phyloP scores from a whole-genome alignment of 768 basidiomycete species.

The Suillus variegatus region DNA sequence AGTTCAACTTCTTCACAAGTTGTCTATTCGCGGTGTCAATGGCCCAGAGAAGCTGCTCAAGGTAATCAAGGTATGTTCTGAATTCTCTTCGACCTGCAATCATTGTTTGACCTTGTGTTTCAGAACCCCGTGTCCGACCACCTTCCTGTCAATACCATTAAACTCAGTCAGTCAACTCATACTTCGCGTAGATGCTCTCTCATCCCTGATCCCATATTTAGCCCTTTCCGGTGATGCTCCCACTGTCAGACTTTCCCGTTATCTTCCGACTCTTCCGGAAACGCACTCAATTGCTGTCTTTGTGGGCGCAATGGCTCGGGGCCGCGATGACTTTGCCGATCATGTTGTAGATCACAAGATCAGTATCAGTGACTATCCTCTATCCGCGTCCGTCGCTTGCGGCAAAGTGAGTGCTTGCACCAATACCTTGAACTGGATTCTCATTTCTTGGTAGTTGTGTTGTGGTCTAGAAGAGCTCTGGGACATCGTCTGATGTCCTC shows the following conservation, averaged over 20 bases:
- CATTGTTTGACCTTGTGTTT: constrained; percentile 7
- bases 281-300: constrained; percentile 93
- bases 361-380: constrained; percentile 89
- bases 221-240: constrained; percentile 92
- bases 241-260: constrained; percentile 76
- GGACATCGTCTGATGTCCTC: constrained; percentile 72
- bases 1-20: constrained; percentile 97
- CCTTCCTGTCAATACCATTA: constrained; percentile 92
- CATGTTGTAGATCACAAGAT: constrained; percentile 95
- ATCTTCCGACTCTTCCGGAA: constrained; percentile 81
- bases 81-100: neutral
- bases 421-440: constrained; percentile 1
- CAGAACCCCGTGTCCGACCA: constrained; percentile 96
- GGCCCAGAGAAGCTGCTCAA: constrained; percentile 96
- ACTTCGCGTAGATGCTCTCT: neutral
- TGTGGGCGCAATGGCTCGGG: constrained; percentile 98
- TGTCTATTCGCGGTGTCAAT: constrained; percentile 94
- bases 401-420: constrained; percentile 72
- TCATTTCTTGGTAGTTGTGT: constrained; percentile 60
- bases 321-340: constrained; percentile 96
- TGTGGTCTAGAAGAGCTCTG: constrained; percentile 93
- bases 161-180: constrained; percentile 71
- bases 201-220: constrained; percentile 30
- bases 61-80: constrained; percentile 79
- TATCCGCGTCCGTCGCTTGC: constrained; percentile 93